Percentiles rank a stretch among this genome's conserved stretches.
phyloP scores from a whole-genome alignment of 805 yeast genomes.

The Millerago galiae region DNA sequence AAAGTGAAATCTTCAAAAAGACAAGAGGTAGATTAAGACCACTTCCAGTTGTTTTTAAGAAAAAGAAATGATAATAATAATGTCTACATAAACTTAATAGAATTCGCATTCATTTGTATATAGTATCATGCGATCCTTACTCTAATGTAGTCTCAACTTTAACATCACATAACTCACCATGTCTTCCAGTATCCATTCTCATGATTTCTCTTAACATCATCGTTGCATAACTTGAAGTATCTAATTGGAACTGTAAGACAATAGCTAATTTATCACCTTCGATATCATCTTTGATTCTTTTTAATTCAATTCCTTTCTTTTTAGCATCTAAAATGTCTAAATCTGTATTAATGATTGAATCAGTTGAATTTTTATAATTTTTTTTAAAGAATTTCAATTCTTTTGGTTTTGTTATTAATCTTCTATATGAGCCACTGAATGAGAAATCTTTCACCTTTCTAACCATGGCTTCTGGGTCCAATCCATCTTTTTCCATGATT shows the following conservation, averaged over 20 bases:
- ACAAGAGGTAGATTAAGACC: slow-evolving; percentile 10
- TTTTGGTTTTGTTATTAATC: slow-evolving; percentile 59
- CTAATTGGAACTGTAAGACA: slow-evolving; percentile 68
- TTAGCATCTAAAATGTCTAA: slow-evolving; percentile 43
- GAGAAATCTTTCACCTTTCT: slow-evolving; percentile 86
- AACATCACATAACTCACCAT: slow-evolving; percentile 42
- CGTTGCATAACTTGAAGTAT: slow-evolving; percentile 90
- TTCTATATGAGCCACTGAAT: slow-evolving; percentile 84
- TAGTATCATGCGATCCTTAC: not conserved
- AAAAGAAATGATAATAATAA: not conserved
- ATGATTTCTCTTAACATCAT: slow-evolving; percentile 93
- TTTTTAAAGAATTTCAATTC: slow-evolving; percentile 56
- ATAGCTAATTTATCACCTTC: slow-evolving; percentile 53
- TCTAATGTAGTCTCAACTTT: slow-evolving; percentile 10
- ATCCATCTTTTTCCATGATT: slow-evolving; percentile 71
- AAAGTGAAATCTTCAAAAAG: slow-evolving; percentile 1
- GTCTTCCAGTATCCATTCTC: slow-evolving; percentile 64
- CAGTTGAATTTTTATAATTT: slow-evolving; percentile 55
- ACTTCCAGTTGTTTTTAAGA: slow-evolving; percentile 1
- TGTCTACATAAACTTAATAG: not conserved
- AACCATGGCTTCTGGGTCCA: slow-evolving; percentile 81
- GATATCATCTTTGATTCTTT: slow-evolving; percentile 19
- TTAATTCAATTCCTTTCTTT: slow-evolving; percentile 15
- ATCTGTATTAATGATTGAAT: slow-evolving; percentile 77
- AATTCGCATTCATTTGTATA: not conserved